Evolutionary conservation across 345 rosid species (phyloP).

Genomic region (Eucalyptus regnans): DNA sequence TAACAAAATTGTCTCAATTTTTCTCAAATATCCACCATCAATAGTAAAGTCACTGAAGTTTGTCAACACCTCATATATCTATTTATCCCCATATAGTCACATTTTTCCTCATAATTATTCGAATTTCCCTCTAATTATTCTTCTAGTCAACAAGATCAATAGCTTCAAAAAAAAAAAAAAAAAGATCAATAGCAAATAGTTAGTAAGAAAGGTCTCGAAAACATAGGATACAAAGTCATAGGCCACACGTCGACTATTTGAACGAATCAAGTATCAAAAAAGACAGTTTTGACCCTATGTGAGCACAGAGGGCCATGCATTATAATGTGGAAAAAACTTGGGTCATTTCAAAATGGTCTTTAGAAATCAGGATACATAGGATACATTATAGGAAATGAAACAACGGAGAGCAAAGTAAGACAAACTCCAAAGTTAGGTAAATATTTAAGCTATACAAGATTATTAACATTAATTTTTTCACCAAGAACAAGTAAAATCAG

Average conservation of each 20-base stretch:
- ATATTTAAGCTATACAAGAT: neutral
- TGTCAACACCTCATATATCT: neutral
- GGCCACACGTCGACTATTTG: neutral
- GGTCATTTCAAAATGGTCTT: neutral
- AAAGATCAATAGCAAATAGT: neutral
- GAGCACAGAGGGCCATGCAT: neutral
- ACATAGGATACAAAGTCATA: neutral
- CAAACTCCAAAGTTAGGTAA: neutral
- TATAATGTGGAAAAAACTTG: neutral
- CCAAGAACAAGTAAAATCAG: neutral
- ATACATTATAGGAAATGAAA: neutral
- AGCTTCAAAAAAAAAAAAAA: neutral
- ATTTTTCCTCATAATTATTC: neutral
- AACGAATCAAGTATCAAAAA: neutral
- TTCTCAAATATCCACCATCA: neutral
- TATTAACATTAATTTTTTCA: neutral
- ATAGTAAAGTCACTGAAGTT: neutral
- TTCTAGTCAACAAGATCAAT: neutral
- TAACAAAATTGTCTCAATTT: neutral
- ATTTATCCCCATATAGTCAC: neutral
- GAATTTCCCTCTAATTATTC: neutral
- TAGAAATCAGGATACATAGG: neutral
- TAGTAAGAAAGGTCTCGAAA: neutral
- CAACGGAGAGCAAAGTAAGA: neutral
- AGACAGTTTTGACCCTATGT: neutral